phyloP scores from a whole-genome alignment of 1,284 basidiomycete genomes.

The Fomitiporia mediterranea region DNA sequence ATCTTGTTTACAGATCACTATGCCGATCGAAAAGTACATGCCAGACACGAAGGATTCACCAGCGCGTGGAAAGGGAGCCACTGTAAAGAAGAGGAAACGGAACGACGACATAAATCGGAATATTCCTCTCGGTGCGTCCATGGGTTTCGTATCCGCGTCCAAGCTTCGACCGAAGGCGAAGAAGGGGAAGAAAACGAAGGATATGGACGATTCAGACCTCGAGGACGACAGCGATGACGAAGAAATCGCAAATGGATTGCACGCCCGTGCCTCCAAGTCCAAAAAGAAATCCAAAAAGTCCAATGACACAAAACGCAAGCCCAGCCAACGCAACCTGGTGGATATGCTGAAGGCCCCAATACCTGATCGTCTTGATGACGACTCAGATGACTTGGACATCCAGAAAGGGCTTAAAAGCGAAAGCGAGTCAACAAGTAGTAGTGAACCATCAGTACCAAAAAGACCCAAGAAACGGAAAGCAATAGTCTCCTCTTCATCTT shows the following conservation, averaged over 20 bases:
- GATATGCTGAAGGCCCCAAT: constrained; percentile 6
- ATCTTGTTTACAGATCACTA: constrained; percentile 71
- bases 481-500: background rate
- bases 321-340: constrained; percentile 18
- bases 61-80: constrained; percentile 28
- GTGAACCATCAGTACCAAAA: background rate
- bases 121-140: constrained; percentile 58
- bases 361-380: constrained; percentile 39
- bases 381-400: constrained; percentile 52
- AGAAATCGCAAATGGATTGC: constrained; percentile 49
- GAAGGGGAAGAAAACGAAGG: constrained; percentile 24
- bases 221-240: constrained; percentile 60
- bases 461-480: background rate
- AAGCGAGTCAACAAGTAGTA: background rate
- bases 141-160: constrained; percentile 59
- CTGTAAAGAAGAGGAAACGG: constrained; percentile 60
- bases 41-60: constrained; percentile 25
- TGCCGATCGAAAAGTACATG: constrained; percentile 74
- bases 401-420: constrained; percentile 31
- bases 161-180: constrained; percentile 47
- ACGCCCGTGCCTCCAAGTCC: constrained; percentile 32
- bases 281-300: constrained; percentile 29
- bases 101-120: constrained; percentile 62
- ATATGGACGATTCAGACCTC: constrained; percentile 37
- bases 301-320: constrained; percentile 31